Percentiles rank a stretch among this genome's conserved stretches.
Conservation (phyloP, 2,329 filamentous ascomycete genomes). For the Cytospora mali region DNA sequence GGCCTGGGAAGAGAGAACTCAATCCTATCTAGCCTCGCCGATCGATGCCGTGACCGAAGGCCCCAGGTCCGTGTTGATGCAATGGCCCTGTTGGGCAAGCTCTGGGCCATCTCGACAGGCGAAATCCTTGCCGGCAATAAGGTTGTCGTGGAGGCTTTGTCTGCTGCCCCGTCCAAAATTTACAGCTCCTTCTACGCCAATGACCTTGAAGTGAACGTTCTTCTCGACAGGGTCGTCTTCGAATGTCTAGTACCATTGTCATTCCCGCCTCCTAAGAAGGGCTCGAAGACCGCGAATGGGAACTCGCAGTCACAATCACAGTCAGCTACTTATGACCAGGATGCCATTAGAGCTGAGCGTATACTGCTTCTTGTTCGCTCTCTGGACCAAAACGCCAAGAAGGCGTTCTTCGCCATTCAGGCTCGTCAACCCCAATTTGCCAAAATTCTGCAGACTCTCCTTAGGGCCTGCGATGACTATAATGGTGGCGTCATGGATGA, state of each 20-base stretch:
- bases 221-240: conserved; percentile 82
- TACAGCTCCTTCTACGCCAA: conserved; percentile 90
- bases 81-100: conserved; percentile 78
- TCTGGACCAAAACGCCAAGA: conserved; percentile 76
- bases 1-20: conserved; percentile 76
- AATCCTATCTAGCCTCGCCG: conserved; percentile 78
- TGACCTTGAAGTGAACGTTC: conserved; percentile 79
- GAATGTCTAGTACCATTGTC: conserved; percentile 88
- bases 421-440: conserved; percentile 75
- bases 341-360: conserved; percentile 80
- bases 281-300: conserved; percentile 63
- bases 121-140: conserved; percentile 86
- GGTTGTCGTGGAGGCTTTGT: conserved; percentile 71
- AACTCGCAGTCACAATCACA: conserved; percentile 36
- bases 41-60: conserved; percentile 86
- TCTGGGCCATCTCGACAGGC: conserved; percentile 92
- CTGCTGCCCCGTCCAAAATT: conserved; percentile 80
- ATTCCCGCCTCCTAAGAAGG: conserved; percentile 73
- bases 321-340: conserved; percentile 59
- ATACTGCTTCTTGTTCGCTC: conserved; percentile 80
- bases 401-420: conserved; percentile 87
- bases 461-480: conserved; percentile 84
- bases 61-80: conserved; percentile 80
- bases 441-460: conserved; percentile 72
- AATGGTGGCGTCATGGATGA: conserved; percentile 82